Evolutionary conservation across 2,329 filamentous ascomycete genomes (phyloP).

Genomic region (Purpureocillium lavendulum): DNA sequence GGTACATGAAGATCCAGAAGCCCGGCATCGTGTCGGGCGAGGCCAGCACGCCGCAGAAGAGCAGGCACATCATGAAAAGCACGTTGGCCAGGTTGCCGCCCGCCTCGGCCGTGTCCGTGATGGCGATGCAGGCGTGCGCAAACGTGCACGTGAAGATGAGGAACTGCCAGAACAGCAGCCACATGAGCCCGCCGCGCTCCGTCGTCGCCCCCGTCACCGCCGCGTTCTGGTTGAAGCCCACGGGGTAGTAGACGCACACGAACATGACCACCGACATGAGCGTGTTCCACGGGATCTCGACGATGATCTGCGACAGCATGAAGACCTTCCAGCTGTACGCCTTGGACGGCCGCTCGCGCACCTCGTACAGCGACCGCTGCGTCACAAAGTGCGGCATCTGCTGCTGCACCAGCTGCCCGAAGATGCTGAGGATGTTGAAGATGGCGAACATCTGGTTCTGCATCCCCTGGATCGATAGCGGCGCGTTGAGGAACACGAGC

Average conservation of each 20-base stretch:
- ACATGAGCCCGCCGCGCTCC: conserved; percentile 57
- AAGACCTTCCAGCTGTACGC: conserved; percentile 63
- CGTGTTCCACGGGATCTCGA: conserved; percentile 12
- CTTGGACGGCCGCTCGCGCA: conserved; percentile 58
- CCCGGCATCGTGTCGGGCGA: conserved; percentile 47
- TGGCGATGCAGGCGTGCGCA: conserved; percentile 54
- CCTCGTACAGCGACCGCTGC: conserved; percentile 62
- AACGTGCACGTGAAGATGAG: conserved; percentile 63
- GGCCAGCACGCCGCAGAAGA: conserved; percentile 60
- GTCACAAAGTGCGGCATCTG: conserved; percentile 65
- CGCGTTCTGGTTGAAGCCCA: background rate
- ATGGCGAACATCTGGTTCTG: conserved; percentile 66
- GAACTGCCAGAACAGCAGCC: conserved; percentile 57
- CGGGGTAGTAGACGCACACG: background rate
- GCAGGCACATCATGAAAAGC: conserved; percentile 54
- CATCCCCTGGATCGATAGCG: conserved; percentile 50
- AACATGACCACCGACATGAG: conserved; percentile 7
- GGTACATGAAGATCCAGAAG: conserved; percentile 71
- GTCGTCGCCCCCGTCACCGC: background rate
- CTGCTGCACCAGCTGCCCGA: conserved; percentile 43
- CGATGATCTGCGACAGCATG: conserved; percentile 23
- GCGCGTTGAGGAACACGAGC: background rate
- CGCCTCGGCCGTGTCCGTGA: conserved; percentile 54
- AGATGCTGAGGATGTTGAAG: conserved; percentile 65
- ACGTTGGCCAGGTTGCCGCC: conserved; percentile 62